Conservation (phyloP, 768 basidiomycete species). For the Pisolithus albus region DNA sequence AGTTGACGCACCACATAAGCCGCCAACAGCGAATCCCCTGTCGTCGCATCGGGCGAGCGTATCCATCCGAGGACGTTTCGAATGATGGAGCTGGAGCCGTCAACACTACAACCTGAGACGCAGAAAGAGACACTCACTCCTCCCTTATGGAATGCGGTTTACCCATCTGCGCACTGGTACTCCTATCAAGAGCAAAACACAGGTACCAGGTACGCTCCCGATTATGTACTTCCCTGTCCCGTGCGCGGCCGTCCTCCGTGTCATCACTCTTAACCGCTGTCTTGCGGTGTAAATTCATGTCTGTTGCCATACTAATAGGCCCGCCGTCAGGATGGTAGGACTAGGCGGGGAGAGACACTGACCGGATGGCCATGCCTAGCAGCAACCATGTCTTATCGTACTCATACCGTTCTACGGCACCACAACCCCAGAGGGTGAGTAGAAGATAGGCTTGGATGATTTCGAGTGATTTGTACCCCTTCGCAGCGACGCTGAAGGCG, state of each 20-base stretch:
- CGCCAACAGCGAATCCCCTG: conserved; percentile 62
- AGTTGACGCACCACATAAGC: conserved; percentile 60
- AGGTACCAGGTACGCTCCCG: conserved; percentile 92
- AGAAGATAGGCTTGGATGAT: conserved; percentile 94
- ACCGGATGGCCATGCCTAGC: conserved; percentile 82
- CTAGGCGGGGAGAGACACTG: conserved; percentile 16
- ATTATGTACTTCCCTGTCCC: conserved; percentile 84
- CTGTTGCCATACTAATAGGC: conserved; percentile 77
- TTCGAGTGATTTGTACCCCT: conserved; percentile 88
- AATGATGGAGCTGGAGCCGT: conserved; percentile 46
- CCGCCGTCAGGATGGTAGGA: conserved; percentile 7
- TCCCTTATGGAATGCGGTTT: conserved; percentile 91
- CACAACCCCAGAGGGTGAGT: conserved; percentile 84
- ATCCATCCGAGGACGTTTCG: conserved; percentile 77
- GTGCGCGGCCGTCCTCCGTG: conserved; percentile 70
- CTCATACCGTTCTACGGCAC: conserved; percentile 93
- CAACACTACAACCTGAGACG: not conserved
- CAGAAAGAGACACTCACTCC: conserved; percentile 55
- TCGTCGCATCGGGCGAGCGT: conserved; percentile 51
- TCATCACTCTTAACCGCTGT: conserved; percentile 53
- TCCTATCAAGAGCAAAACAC: conserved; percentile 82
- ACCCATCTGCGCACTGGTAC: conserved; percentile 92
- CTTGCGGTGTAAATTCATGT: conserved; percentile 92
- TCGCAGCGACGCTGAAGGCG: conserved; percentile 79
- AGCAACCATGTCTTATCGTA: conserved; percentile 92